Percentiles rank a stretch among this genome's conserved stretches.
These are phyloP conservation scores for Cruciata laevipes DNA, from an alignment of 257 asterid genomes.

Conservation along the genomic window DNA sequence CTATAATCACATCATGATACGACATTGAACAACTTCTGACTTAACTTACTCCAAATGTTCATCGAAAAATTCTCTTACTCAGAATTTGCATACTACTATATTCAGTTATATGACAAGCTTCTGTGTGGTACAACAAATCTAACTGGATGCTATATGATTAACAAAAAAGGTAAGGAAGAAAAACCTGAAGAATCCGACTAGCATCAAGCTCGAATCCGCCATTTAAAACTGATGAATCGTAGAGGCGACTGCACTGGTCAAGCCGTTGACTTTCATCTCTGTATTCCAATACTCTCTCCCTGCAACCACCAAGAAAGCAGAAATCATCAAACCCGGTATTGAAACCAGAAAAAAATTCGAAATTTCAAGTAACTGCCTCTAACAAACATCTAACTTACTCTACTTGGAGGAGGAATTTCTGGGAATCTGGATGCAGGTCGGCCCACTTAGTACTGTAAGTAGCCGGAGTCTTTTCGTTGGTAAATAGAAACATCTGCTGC, in stretches of 20 bases:
- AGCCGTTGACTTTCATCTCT: conserved; percentile 89
- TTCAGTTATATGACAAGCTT: not conserved
- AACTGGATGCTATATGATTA: not conserved
- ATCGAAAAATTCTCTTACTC: not conserved
- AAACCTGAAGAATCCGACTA: conserved; percentile 75
- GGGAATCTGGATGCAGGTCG: conserved; percentile 94
- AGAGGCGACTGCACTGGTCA: conserved; percentile 83
- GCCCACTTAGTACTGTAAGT: conserved; percentile 89
- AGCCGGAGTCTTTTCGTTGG: conserved; percentile 78
- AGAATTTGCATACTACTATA: not conserved
- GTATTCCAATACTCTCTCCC: conserved; percentile 82
- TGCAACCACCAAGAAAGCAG: conserved; percentile 27
- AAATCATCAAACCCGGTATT: not conserved
- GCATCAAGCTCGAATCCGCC: conserved; percentile 86
- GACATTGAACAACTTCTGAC: not conserved
- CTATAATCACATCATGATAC: not conserved
- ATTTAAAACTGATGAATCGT: conserved; percentile 72
- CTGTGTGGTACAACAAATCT: too few species aligned
- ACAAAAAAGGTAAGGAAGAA: not conserved
- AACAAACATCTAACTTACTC: conserved; percentile 40
- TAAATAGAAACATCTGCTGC: conserved; percentile 62
- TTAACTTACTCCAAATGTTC: not conserved
- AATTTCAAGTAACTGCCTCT: not conserved
- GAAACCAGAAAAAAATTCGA: not conserved
- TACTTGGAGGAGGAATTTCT: conserved; percentile 68